phyloP scores from a whole-genome alignment of 495 filamentous ascomycete genomes.

The Podospora fimiseda region DNA sequence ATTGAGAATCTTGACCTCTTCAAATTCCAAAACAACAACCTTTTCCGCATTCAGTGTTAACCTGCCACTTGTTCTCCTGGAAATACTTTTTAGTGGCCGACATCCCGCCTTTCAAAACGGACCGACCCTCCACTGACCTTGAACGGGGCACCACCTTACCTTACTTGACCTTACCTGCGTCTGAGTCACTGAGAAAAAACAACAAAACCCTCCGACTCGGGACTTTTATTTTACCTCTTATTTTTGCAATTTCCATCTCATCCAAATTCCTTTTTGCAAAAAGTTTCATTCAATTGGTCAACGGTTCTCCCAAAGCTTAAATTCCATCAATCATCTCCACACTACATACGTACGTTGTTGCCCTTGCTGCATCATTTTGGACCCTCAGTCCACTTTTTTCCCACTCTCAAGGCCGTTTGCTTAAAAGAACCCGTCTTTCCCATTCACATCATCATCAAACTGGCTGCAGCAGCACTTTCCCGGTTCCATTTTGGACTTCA shows the following conservation, averaged over 20 bases:
- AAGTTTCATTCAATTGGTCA: not conserved
- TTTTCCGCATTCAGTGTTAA: not conserved
- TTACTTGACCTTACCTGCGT: too few relatives aligned
- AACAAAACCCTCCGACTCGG: not conserved
- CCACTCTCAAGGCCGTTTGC: too few relatives aligned
- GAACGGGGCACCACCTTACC: too few relatives aligned
- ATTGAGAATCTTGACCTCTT: too few relatives aligned
- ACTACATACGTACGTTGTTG: too few relatives aligned
- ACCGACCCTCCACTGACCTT: not conserved
- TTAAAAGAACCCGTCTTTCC: not conserved
- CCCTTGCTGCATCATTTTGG: too few relatives aligned
- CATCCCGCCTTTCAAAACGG: conserved; percentile 5
- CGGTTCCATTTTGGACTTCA: not conserved
- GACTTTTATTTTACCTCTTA: not conserved
- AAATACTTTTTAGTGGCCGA: conserved; percentile 2
- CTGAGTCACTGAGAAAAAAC: conserved; percentile 2
- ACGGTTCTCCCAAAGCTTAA: not conserved
- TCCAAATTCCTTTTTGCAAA: not conserved
- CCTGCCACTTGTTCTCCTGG: not conserved
- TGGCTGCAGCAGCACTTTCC: not conserved
- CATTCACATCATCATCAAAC: not conserved
- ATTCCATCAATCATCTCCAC: too few relatives aligned
- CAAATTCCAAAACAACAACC: too few relatives aligned
- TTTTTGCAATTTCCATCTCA: not conserved
- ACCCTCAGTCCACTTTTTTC: not conserved